Base-by-base conservation (phyloP, 2,329 filamentous ascomycete species). In the Esteya vermicola region DNA sequence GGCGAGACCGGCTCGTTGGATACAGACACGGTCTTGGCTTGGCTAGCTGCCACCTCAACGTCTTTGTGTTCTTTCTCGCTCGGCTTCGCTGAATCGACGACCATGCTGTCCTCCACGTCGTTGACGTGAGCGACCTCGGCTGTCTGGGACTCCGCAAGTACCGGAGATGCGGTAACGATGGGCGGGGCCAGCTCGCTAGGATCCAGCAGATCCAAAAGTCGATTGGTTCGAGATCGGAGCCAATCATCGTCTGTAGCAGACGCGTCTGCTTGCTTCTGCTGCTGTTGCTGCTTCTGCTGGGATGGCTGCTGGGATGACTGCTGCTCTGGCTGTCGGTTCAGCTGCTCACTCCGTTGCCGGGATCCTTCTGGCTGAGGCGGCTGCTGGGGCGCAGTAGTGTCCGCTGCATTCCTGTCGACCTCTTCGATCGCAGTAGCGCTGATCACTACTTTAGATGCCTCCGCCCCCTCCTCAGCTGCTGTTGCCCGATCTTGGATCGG, bases 151-250 rank as follows among this genome's bases (percentile, higher is more conserved):
- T 9, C 19, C 13, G 16, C 6, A n/a, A 26, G 18, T n/a, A 30
- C 23, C 7, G 19, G 16, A 48, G 46, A 14, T 38, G 43, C 18
- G 43, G 41, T 7, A 3, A 47, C 35, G 28, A 40, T 18, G 4
- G 35, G 22, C 9, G 45, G 43, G n/a, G 46, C 40, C 43, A 50
- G 57, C 44, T 81, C 74, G 44, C 79, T 79, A 33, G 85, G 81
- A 51, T 93, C 85, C 40, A 88, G 68, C 22, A 96, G 65, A 56
- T 89, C 91, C 38, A 95, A 68, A 36, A 93, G 64, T 51, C 89
- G 75, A 60, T 80, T 95, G 13, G 88, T 96, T 50, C 83, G 77
- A 46, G 83, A 89, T 43, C 89, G 78, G 50, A 95, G 67, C 91
- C 91, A 98, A 58, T 96, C 88, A 45, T 80, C 77, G 60, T 95